Percentiles rank a stretch among this genome's conserved stretches.
Conservation (phyloP, 2,329 filamentous ascomycete genomes). For the Cladorrhinum sp. region DNA sequence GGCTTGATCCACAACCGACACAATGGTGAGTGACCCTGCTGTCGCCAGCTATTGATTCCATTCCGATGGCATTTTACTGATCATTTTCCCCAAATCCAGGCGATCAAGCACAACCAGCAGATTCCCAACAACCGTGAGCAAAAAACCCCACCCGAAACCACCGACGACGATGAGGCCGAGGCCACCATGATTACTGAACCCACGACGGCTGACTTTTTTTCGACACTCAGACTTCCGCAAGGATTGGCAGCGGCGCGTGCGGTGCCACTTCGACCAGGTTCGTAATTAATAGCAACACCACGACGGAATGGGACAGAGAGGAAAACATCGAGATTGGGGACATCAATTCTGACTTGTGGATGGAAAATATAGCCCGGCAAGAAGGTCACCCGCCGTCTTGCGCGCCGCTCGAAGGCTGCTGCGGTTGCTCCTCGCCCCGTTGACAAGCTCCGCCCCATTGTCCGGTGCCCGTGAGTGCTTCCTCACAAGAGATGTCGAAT, state of each 20-base stretch:
- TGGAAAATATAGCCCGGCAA: constrained; percentile 71
- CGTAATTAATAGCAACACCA: constrained; percentile 22
- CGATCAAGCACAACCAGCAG: constrained; percentile 99
- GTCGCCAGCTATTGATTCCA: constrained; percentile 25
- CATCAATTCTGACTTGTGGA: constrained; percentile 35
- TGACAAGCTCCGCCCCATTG: constrained; percentile 93
- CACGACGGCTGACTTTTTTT: constrained; percentile 40
- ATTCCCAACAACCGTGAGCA: constrained; percentile 89
- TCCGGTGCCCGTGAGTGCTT: constrained; percentile 72
- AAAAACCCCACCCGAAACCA: constrained; percentile 29
- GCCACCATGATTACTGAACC: constrained; percentile 11
- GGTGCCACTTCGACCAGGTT: constrained; percentile 99
- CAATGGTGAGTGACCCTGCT: constrained; percentile 45
- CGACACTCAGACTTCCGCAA: constrained; percentile 82
- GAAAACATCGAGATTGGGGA: constrained; percentile 26
- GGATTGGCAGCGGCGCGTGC: constrained; percentile 99
- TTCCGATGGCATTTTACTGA: constrained; percentile 15
- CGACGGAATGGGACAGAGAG: constrained; percentile 1
- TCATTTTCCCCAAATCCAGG: constrained; percentile 48
- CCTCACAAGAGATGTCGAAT: not conserved
- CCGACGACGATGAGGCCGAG: constrained; percentile 32
- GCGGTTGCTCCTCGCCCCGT: constrained; percentile 93
- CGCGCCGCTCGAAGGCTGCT: constrained; percentile 91
- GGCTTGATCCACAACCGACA: constrained; percentile 52
- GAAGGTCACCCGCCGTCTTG: constrained; percentile 88